Evolutionary conservation across 2,329 filamentous ascomycete genomes (phyloP).

Genomic region (Periconia macrospinosa): DNA sequence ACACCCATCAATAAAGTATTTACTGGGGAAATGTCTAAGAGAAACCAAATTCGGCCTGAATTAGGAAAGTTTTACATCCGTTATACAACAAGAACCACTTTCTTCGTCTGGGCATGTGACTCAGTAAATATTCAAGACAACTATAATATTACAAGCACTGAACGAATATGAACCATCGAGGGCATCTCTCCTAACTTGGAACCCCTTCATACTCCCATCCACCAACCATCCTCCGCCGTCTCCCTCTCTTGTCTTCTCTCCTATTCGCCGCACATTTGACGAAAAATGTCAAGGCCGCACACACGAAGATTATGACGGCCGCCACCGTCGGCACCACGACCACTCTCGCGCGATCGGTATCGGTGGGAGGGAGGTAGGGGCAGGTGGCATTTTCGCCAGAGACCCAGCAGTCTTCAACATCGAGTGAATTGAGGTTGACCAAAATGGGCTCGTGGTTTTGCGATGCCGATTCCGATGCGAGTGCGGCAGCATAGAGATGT

Average conservation of each 20-base stretch:
- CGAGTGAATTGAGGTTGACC: conserved; percentile 64
- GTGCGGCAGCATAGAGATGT: conserved; percentile 51
- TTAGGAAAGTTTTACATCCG: too few relatives aligned
- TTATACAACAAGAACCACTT: too few relatives aligned
- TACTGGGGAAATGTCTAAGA: too few relatives aligned
- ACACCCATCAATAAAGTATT: too few relatives aligned
- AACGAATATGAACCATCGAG: too few relatives aligned
- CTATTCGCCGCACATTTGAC: conserved; percentile 67
- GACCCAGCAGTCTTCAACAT: conserved; percentile 62
- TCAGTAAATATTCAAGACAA: too few relatives aligned
- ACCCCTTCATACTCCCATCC: conserved; percentile 72
- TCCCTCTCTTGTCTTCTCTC: conserved; percentile 53
- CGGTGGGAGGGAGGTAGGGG: conserved; percentile 55
- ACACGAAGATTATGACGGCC: conserved; percentile 62
- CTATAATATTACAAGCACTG: too few relatives aligned
- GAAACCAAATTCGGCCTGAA: too few relatives aligned
- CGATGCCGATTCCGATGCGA: conserved; percentile 3
- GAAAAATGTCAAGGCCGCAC: conserved; percentile 63
- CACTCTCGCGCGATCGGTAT: conserved; percentile 48
- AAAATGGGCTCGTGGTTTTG: conserved; percentile 46
- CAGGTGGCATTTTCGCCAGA: conserved; percentile 58
- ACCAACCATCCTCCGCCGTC: conserved; percentile 50
- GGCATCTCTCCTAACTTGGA: conserved; percentile 43
- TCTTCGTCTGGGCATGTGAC: too few relatives aligned
- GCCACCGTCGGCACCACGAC: conserved; percentile 65